phyloP scores from a whole-genome alignment of 1,284 basidiomycete genomes.

The Naganishia cerealis region DNA sequence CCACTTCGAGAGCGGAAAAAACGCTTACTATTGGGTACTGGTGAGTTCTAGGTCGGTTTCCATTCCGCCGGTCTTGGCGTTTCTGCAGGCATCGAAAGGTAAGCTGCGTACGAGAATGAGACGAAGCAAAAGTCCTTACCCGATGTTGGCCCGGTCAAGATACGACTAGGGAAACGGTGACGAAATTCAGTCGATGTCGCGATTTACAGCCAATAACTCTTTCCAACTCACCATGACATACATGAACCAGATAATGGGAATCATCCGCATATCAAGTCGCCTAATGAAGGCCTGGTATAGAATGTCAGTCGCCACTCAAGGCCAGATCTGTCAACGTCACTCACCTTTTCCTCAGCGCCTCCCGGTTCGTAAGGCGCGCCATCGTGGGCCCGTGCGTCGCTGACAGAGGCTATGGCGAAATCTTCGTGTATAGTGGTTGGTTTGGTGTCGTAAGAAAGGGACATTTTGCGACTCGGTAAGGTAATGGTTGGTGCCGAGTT shows the following conservation, averaged over 20 bases:
- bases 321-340: not conserved
- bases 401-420: slow-evolving; percentile 1
- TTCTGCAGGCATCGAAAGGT: slow-evolving; percentile 33
- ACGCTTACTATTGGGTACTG: slow-evolving; percentile 43
- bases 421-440: slow-evolving; percentile 14
- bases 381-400: not conserved
- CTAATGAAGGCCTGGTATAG: slow-evolving; percentile 37
- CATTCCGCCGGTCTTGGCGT: slow-evolving; percentile 45
- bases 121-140: slow-evolving; percentile 32
- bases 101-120: not conserved
- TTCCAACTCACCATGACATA: slow-evolving; percentile 42
- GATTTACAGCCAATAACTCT: not conserved
- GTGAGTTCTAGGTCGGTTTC: slow-evolving; percentile 46
- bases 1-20: not conserved
- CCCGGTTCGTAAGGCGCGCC: slow-evolving; percentile 45
- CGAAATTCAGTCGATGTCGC: not conserved
- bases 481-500: too few relatives aligned
- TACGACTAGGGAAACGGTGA: slow-evolving; percentile 38
- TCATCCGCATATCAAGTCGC: slow-evolving; percentile 48
- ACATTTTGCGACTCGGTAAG: not conserved
- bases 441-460: slow-evolving; percentile 24
- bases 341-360: slow-evolving; percentile 44
- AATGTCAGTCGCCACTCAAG: not conserved
- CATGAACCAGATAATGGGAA: slow-evolving; percentile 48
- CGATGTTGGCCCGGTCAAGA: slow-evolving; percentile 52